Evolutionary conservation across 163 green algal genomes (phyloP), one percentile per base, ranked within the genome.

Genomic region (Smithsoniella earleae): DNA sequence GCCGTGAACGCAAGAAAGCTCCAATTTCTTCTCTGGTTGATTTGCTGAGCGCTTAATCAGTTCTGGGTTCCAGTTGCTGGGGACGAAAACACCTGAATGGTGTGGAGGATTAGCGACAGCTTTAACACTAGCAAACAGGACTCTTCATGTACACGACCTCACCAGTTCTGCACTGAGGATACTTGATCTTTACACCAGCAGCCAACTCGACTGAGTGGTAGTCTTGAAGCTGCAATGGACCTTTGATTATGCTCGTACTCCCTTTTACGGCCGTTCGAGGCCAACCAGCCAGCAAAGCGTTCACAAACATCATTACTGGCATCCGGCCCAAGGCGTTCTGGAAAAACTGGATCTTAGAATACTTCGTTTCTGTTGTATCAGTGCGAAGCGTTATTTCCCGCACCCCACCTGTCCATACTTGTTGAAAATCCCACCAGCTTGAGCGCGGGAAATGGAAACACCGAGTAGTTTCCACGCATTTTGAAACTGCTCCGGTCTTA

Each of bases 1-100:
- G 13, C 86, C 86, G 65, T 91, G 83, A 36, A 91, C 83, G 62
- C 83, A 89, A n/a, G 89, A 81, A 36, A 91, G 80, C 34, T 75
- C 20, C 30, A 91, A 77, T 16, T 63, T 34, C 3, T 75, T 74
- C 16, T 86, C 77, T 16, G 86, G 86, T 46, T 82, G 55, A 46
- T 74, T 27, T 36, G 74, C 74, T 36, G 66, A 81, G 28, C 74
- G 76, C 54, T 85, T 78, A 6, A 80, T 81, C 22, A 84, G 33
- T 4, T 33, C 25, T 8, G 78, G 78, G 75, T 88, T 62, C 80
- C 80, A 91, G 55, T 85, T 74, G 5, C 73, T 84, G 8, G 86
- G 86, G 6, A 84, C 77, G 79, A 82, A 87, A 46, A 89, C 83
- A 40, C 82, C 80, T 46, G n/a, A n/a, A n/a, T n/a, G n/a, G n/a